Base-by-base conservation (phyloP, 2,329 filamentous ascomycete species). In the Gnomoniopsis smithogilvyi region DNA sequence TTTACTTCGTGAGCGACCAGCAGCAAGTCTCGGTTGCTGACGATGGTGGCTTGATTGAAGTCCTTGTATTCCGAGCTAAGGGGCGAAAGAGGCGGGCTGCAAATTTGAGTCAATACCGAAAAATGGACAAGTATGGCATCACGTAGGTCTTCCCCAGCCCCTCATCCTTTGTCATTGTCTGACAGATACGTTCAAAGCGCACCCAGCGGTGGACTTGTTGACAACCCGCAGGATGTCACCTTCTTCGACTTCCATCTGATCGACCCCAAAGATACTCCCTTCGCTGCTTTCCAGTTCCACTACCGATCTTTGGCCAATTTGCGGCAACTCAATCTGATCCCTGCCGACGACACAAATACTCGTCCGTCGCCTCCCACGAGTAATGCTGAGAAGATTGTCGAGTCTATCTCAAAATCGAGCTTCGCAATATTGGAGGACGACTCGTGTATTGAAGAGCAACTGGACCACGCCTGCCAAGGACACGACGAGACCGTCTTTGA, bases 1-100 rank as follows among this genome's bases (percentile, higher is more conserved):
- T 86, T 63, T 73, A 76, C 51, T 84, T 83, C 60, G 73, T 79
- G 46, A 70, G 71, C 8, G 67, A 69, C 8, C 66, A 70, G 2
- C 68, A 72, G 11, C 64, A 69, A 22, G 68, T 69, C 45, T 74
- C 76, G 2, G 70, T 76, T 3, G 80, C 79, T 10, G 74, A 79
- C 51, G 79, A 85, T 64, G 83, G 82, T 12, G 83, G 83, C 1
- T 66, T 83, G 2, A 81, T 86, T 51, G 80, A 85, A 62, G 68
- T 85, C 3, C 74, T 76, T 38, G 76, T 78, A 11, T 84, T 82
- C 64, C 76, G 82, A 24, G 80, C 82, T n/a, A 76, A 70, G 56
- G 76, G 76, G 6, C 74, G 80, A 45, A 75, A 69, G 57, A 71
- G 76, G 61, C 73, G 73, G 49, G 72, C 76, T 4, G 74, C 76